Evolutionary conservation across 2,329 filamentous ascomycete species (phyloP).

Genomic region (Penicillium sclerotiorum): DNA sequence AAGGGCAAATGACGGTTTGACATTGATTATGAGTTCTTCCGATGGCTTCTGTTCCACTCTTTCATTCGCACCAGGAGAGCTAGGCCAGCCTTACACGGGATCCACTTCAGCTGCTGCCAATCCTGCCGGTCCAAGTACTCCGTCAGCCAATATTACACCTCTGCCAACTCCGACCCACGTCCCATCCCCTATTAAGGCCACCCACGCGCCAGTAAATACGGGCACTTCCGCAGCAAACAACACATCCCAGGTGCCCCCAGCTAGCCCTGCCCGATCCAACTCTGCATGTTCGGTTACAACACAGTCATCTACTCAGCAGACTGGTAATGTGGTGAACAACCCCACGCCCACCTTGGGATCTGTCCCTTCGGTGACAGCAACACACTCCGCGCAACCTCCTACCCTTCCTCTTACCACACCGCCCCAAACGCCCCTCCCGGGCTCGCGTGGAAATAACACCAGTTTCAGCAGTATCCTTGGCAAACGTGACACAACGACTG

Average conservation of each 20-base stretch:
- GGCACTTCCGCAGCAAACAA: constrained; percentile 59
- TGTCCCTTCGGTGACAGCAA: constrained; percentile 74
- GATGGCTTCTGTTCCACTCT: constrained; percentile 96
- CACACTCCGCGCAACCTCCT: constrained; percentile 60
- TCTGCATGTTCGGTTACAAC: constrained; percentile 80
- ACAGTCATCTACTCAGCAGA: constrained; percentile 47
- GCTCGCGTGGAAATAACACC: constrained; percentile 56
- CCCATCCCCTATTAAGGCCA: constrained; percentile 58
- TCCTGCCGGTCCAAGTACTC: constrained; percentile 42
- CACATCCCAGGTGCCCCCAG: constrained; percentile 57
- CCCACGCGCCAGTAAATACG: constrained; percentile 55
- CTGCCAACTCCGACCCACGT: constrained; percentile 69
- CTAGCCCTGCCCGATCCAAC: constrained; percentile 82
- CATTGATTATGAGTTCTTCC: constrained; percentile 91
- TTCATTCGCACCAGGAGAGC: constrained; percentile 78
- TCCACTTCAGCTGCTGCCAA: constrained; percentile 25
- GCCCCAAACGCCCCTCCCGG: constrained; percentile 75
- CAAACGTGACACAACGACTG: constrained; percentile 49
- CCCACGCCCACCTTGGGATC: constrained; percentile 77
- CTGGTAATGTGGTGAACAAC: constrained; percentile 65
- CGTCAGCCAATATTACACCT: constrained; percentile 67
- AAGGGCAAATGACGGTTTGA: constrained; percentile 75
- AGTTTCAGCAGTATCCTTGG: constrained; percentile 57
- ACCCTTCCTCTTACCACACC: constrained; percentile 79
- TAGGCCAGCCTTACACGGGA: constrained; percentile 77